Evolutionary conservation across 116 monocot genomes (phyloP).

Genomic region (Papilionanthe hybrid): DNA sequence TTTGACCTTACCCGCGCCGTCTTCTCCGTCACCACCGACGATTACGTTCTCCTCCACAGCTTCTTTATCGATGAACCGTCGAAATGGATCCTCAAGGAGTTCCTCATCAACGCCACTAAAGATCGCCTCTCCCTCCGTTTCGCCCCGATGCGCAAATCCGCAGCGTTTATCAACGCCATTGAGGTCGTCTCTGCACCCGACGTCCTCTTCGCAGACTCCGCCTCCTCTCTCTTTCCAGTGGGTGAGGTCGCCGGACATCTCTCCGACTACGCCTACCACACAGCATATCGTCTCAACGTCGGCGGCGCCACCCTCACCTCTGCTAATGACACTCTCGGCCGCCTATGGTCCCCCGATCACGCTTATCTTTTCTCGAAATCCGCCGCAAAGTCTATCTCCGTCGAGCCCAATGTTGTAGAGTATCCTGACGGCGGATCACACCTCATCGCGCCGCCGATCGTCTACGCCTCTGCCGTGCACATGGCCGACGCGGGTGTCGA

Average conservation of each 20-base stretch:
- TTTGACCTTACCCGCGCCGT: slow-evolving; percentile 47
- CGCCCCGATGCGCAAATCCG: slow-evolving; percentile 25
- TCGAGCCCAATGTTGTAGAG: slow-evolving; percentile 26
- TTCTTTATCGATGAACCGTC: slow-evolving; percentile 32
- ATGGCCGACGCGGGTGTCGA: slow-evolving; percentile 48
- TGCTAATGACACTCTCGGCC: slow-evolving; percentile 57
- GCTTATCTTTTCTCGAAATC: slow-evolving; percentile 20
- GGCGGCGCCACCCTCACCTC: slow-evolving; percentile 57
- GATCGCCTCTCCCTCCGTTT: slow-evolving; percentile 27
- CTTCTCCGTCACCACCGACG: slow-evolving; percentile 66
- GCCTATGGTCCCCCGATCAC: slow-evolving; percentile 43
- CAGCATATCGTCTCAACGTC: slow-evolving; percentile 53
- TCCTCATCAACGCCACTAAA: slow-evolving; percentile 59
- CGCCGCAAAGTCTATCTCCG: slow-evolving; percentile 22
- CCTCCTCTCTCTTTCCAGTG: slow-evolving; percentile 23
- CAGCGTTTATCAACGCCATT: slow-evolving; percentile 48
- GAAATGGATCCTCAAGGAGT: slow-evolving; percentile 55
- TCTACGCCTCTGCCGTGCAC: slow-evolving; percentile 58
- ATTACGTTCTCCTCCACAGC: slow-evolving; percentile 71
- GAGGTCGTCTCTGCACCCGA: slow-evolving; percentile 46
- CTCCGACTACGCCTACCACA: slow-evolving; percentile 42
- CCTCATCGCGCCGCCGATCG: slow-evolving; percentile 54
- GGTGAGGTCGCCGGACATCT: slow-evolving; percentile 24
- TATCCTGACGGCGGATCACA: slow-evolving; percentile 46
- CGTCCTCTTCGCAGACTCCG: slow-evolving; percentile 23